Evolutionary conservation across 768 basidiomycete genomes (phyloP).

Genomic region (Kwoniella dejecticola): DNA sequence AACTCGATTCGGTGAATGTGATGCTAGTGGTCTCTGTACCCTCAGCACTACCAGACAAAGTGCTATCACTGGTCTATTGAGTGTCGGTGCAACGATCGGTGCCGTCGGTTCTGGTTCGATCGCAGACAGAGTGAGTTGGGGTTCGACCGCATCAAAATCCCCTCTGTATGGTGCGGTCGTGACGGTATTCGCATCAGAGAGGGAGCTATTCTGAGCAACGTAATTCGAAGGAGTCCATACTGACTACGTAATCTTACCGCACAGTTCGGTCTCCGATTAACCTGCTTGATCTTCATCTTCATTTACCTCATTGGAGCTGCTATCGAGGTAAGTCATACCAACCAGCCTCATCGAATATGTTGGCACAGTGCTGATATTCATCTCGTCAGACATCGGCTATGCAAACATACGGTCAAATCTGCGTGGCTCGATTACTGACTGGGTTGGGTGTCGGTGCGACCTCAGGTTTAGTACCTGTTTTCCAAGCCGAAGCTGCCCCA

Average conservation of each 20-base stretch:
- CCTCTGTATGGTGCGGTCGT: not conserved
- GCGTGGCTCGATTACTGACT: conserved; percentile 49
- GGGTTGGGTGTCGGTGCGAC: conserved; percentile 53
- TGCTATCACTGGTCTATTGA: conserved; percentile 52
- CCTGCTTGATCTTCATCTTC: conserved; percentile 50
- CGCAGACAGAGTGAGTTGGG: conserved; percentile 32
- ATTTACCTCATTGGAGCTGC: conserved; percentile 52
- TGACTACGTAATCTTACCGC: not conserved
- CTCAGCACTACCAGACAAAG: conserved; percentile 49
- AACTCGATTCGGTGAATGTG: conserved; percentile 46
- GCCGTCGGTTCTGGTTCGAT: conserved; percentile 49
- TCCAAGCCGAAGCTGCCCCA: conserved; percentile 49
- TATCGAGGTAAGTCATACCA: conserved; percentile 41
- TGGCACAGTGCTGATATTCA: not conserved
- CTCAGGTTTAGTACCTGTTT: conserved; percentile 45
- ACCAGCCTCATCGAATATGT: not conserved
- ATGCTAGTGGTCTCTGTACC: conserved; percentile 37
- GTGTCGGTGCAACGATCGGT: conserved; percentile 51
- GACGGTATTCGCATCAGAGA: not conserved
- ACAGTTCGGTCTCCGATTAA: conserved; percentile 46
- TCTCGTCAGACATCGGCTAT: conserved; percentile 40
- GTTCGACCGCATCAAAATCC: not conserved
- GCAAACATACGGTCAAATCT: conserved; percentile 49
- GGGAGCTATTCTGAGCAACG: too few species aligned
- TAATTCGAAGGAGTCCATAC: too few species aligned